These are phyloP conservation scores for Obelidium mucronatum DNA, from an alignment of 192 early-diverging fungal species.

Conservation along the genomic window DNA sequence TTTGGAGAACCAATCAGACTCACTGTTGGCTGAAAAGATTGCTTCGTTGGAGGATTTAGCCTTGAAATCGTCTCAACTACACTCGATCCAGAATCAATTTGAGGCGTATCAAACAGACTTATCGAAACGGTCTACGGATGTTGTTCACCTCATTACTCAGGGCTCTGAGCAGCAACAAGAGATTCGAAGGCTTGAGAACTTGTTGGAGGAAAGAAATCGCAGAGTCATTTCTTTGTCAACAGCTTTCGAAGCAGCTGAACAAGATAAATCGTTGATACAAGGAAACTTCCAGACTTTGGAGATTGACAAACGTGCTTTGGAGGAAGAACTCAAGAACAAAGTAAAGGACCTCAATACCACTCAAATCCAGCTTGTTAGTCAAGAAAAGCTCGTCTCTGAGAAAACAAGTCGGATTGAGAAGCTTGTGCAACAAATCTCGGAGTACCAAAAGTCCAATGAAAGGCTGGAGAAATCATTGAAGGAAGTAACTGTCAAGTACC, in stretches of 20 bases:
- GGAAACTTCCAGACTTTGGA: too few relatives aligned
- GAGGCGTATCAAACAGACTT: not conserved
- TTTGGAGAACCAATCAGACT: not conserved
- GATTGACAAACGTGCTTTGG: not conserved
- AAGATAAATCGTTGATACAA: too few relatives aligned
- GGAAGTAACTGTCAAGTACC: too few relatives aligned
- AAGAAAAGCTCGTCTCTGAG: not conserved
- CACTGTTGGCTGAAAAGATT: not conserved
- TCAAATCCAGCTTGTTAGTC: not conserved
- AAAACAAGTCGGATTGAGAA: not conserved
- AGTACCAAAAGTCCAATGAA: not conserved
- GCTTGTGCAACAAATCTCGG: not conserved
- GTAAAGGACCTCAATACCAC: not conserved
- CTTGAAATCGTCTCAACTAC: not conserved
- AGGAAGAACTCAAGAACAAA: not conserved
- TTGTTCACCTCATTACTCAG: not conserved
- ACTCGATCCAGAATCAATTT: not conserved
- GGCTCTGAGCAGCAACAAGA: not conserved
- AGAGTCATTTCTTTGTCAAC: too few relatives aligned
- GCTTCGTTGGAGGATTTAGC: not conserved
- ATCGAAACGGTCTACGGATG: not conserved
- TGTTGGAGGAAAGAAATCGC: too few relatives aligned
- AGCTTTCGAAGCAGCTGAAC: too few relatives aligned
- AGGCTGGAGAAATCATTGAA: too few relatives aligned
- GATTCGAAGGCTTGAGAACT: too few relatives aligned